phyloP scores from a whole-genome alignment of 2,329 filamentous ascomycete species.

The Neonectria magnoliae region DNA sequence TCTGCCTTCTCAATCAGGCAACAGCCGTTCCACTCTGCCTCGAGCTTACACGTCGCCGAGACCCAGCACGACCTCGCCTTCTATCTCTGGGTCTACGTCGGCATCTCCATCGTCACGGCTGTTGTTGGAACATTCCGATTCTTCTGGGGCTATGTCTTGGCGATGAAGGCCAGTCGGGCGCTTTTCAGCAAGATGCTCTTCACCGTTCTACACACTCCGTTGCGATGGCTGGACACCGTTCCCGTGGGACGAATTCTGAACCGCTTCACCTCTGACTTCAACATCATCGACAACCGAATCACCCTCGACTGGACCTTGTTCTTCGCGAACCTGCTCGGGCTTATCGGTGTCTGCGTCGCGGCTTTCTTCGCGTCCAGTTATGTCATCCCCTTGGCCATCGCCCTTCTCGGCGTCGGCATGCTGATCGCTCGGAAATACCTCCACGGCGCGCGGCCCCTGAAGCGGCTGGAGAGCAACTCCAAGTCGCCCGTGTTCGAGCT shows the following conservation, averaged over 20 bases:
- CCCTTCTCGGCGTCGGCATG: conserved; percentile 68
- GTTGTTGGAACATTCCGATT: conserved; percentile 71
- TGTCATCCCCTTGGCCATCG: conserved; percentile 69
- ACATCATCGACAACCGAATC: conserved; percentile 74
- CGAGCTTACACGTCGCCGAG: conserved; percentile 42
- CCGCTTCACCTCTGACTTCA: conserved; percentile 81
- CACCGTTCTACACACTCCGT: conserved; percentile 74
- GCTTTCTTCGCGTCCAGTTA: conserved; percentile 73
- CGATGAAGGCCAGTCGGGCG: conserved; percentile 73
- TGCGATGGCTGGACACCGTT: conserved; percentile 84
- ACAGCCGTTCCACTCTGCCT: conserved; percentile 53
- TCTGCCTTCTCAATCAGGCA: conserved; percentile 61
- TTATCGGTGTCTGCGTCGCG: conserved; percentile 74
- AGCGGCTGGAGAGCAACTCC: conserved; percentile 78
- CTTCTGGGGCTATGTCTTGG: conserved; percentile 70
- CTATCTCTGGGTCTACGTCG: conserved; percentile 77
- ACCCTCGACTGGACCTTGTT: conserved; percentile 71
- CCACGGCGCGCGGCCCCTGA: conserved; percentile 76
- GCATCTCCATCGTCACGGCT: conserved; percentile 70
- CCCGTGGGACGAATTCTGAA: conserved; percentile 81
- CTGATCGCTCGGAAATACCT: conserved; percentile 71
- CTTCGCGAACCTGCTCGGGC: conserved; percentile 66
- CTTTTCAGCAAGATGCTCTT: conserved; percentile 75
- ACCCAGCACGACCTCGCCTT: conserved; percentile 59
- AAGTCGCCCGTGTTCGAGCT: conserved; percentile 86